Evolutionary conservation across 2,329 filamentous ascomycete species (phyloP).

Genomic region (Chrysoporthe puriensis): DNA sequence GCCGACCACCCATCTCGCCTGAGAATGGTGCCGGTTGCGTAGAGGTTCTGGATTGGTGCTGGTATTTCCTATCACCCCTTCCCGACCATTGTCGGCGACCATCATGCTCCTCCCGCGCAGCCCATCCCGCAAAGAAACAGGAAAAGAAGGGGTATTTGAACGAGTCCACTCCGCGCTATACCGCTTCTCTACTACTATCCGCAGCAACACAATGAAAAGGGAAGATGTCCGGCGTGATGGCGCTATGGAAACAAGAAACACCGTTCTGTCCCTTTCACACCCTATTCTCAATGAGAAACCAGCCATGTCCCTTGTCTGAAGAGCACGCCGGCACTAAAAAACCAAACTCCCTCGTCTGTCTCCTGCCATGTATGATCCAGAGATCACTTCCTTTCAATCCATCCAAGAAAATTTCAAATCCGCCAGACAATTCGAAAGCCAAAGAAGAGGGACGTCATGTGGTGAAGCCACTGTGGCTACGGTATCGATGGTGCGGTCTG

Average conservation of each 20-base stretch:
- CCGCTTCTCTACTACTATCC: neutral
- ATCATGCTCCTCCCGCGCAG: neutral
- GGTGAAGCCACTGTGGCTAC: neutral
- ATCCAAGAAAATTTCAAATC: constrained; percentile 1
- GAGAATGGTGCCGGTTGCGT: neutral
- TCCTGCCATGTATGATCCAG: neutral
- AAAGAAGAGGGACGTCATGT: neutral
- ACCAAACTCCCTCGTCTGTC: neutral
- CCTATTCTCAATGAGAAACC: neutral
- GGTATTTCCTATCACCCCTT: neutral
- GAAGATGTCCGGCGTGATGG: neutral
- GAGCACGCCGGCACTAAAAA: neutral
- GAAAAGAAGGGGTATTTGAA: constrained; percentile 14
- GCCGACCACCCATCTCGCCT: neutral
- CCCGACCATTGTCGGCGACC: neutral
- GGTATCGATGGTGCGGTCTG: neutral
- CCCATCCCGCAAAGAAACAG: neutral
- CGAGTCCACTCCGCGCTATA: neutral
- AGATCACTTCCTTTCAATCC: neutral
- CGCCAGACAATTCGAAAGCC: neutral
- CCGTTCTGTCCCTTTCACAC: neutral
- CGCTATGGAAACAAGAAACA: neutral
- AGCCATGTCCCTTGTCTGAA: neutral
- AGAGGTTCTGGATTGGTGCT: neutral
- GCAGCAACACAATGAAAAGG: neutral